These are phyloP conservation scores for Agarophyton chilense DNA, from an alignment of 23 red algal species.

Conservation along the genomic window DNA sequence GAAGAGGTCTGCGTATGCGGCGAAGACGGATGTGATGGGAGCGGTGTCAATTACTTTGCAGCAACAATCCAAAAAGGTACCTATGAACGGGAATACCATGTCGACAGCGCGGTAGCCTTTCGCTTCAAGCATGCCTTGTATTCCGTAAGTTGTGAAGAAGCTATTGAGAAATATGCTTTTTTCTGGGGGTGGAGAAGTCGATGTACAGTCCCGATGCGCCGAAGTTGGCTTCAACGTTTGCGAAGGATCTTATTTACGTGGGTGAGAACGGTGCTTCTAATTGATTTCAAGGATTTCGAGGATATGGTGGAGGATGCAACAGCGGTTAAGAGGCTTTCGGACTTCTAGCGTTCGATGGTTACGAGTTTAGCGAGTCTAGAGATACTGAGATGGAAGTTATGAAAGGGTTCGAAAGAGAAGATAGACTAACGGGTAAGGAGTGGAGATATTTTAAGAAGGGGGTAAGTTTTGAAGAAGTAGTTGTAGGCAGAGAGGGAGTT, in stretches of 20 bases:
- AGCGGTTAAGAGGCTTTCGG: neutral
- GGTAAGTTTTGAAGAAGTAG: neutral
- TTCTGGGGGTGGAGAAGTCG: conserved; percentile 17
- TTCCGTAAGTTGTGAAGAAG: conserved; percentile 1
- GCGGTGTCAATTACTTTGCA: conserved; percentile 8
- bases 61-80: conserved; percentile 16
- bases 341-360: neutral
- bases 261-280: neutral
- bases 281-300: neutral
- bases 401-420: conserved; percentile 23
- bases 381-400: conserved; percentile 25
- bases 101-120: conserved; percentile 37
- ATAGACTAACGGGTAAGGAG: neutral
- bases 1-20: neutral
- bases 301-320: neutral
- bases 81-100: conserved; percentile 46
- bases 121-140: conserved; percentile 40
- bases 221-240: neutral
- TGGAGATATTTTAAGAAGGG: neutral
- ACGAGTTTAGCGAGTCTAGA: neutral
- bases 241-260: neutral
- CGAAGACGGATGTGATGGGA: neutral
- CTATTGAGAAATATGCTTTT: neutral
- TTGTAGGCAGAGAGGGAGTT: neutral
- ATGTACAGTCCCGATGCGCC: neutral